Conservation (phyloP, 1,139 yeast species). For the Yamadazyma conglobata region DNA sequence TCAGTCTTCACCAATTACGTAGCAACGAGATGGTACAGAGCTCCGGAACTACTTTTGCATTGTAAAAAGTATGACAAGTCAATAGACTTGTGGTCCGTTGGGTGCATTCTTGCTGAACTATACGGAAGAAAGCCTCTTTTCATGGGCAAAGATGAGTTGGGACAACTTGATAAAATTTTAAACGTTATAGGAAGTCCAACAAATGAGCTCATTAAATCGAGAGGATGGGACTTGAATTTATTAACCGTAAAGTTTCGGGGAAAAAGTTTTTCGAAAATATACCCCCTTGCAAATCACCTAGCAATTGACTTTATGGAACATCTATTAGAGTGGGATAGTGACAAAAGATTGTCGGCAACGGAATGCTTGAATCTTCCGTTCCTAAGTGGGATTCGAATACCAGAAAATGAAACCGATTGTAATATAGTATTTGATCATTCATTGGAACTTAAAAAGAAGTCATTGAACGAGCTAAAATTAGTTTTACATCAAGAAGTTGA, state of each 20-base stretch:
- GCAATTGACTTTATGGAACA: slow-evolving; percentile 48
- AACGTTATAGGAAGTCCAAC: slow-evolving; percentile 64
- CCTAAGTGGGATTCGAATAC: slow-evolving; percentile 45
- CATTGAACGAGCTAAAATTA: slow-evolving; percentile 38
- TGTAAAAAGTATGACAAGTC: slow-evolving; percentile 51
- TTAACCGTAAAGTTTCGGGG: slow-evolving; percentile 23
- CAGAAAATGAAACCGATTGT: slow-evolving; percentile 48
- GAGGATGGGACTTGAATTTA: slow-evolving; percentile 26
- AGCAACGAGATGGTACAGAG: slow-evolving; percentile 94
- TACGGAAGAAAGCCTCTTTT: slow-evolving; percentile 73
- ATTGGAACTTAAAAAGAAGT: slow-evolving; percentile 46
- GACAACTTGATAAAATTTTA: slow-evolving; percentile 61
- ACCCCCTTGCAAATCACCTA: slow-evolving; percentile 53
- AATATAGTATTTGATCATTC: slow-evolving; percentile 53
- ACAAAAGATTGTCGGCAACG: slow-evolving; percentile 43
- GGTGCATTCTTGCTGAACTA: slow-evolving; percentile 74
- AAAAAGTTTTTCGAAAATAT: slow-evolving; percentile 47
- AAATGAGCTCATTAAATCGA: slow-evolving; percentile 27
- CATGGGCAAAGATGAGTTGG: slow-evolving; percentile 62
- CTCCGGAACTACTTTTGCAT: slow-evolving; percentile 82
- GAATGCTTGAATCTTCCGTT: slow-evolving; percentile 53
- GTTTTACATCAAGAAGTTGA: slow-evolving; percentile 46
- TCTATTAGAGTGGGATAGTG: slow-evolving; percentile 62
- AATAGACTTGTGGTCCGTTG: slow-evolving; percentile 79
- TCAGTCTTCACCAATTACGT: slow-evolving; percentile 75